Percentiles rank a stretch among this genome's conserved stretches.
Conservation (phyloP, 495 filamentous ascomycete species). For the Astrocystis sublimbata region DNA sequence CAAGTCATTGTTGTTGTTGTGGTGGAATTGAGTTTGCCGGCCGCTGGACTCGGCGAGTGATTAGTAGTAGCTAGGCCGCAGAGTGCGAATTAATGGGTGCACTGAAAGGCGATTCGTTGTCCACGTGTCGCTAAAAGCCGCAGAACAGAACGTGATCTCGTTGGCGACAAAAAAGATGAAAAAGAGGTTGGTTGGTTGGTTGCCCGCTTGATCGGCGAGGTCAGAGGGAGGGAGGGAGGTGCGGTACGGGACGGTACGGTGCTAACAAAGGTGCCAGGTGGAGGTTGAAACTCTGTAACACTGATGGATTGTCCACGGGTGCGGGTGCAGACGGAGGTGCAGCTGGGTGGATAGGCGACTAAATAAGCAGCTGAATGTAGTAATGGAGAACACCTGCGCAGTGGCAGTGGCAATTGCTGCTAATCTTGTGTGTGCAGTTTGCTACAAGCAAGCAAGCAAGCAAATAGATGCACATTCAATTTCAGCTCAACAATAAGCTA, state of each 20-base stretch:
- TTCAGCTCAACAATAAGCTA: background rate
- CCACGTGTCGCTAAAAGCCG: background rate
- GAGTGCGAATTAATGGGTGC: background rate
- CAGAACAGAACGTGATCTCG: background rate
- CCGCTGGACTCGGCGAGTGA: background rate
- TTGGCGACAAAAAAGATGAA: background rate
- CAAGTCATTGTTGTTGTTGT: constrained; percentile 22
- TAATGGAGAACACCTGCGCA: background rate
- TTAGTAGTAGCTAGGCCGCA: background rate
- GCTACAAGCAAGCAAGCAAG: background rate
- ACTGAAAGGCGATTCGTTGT: background rate
- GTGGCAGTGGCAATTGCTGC: background rate
- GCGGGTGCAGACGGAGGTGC: no score
- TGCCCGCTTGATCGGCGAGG: background rate
- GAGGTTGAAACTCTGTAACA: background rate
- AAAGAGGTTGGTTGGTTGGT: no score
- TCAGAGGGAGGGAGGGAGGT: background rate
- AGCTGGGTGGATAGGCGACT: background rate
- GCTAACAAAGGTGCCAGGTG: background rate
- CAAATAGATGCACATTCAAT: background rate
- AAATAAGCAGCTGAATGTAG: background rate
- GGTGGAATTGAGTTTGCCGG: background rate
- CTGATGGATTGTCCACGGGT: no score
- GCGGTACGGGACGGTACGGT: no score
- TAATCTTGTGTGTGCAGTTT: background rate